Evolutionary conservation across 352 stramenopile genomes (phyloP), one percentile per base, ranked within the genome.

Genomic region (Phytophthora melonis): DNA sequence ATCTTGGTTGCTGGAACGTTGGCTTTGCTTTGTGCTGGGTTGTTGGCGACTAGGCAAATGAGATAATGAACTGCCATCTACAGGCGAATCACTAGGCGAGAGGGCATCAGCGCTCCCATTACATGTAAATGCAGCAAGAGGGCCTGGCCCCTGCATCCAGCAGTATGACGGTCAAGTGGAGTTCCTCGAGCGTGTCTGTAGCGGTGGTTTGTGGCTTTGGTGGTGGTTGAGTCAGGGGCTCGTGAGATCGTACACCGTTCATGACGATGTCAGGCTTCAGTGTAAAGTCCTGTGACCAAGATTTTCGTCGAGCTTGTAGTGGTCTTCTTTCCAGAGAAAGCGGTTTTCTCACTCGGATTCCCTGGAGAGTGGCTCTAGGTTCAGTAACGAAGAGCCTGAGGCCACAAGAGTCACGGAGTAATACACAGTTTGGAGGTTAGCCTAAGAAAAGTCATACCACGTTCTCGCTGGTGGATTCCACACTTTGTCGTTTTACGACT

Each of bases 41-140:
- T 52, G 45, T 52, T 52, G 7, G 45, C 45, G 45, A 52, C 45
- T 52, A 52, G 45, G 18, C 45, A 52, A 52, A 52, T 52, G 16
- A 23, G n/a, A 52, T 52, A 52, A 52, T 52, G 45, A 52, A 23
- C 18, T 52, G 18, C n/a, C 23, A 52, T 23, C 16, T 7, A 18
- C 13, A 14, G 16, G n/a, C 23, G 18, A 3, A 18, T 19, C 5
- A 9, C 18, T 9, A 25, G 45, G 6, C 11, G 34, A 41, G 34
- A 41, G 34, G 34, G 14, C 14, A 41, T 13, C 10, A 13, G 14
- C 34, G 34, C 34, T 41, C 34, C 10, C 34, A 41, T 13, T 41
- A 4, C 23, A 27, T 1, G 23, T 27, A 27, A 27, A 41, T 10
- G 10, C 43, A 21, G 14, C 10, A 16, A n/a, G 43, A 23, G 5